Conservation (phyloP, 2,329 filamentous ascomycete genomes). For the Podosphaera aphanis region DNA sequence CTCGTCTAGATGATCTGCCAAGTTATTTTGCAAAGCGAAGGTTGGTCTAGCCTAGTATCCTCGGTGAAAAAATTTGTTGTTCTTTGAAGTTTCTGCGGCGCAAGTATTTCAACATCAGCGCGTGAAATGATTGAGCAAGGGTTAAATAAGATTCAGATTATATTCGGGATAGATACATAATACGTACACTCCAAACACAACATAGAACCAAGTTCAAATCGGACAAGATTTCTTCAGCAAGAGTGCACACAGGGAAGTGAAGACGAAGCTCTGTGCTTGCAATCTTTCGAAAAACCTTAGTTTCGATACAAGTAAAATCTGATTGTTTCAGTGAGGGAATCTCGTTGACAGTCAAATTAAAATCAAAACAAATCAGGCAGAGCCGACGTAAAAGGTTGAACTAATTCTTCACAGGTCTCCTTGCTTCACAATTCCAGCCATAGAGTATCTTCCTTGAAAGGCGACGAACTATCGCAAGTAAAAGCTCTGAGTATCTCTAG, state of each 20-base stretch:
- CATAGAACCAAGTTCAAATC: slow-evolving; percentile 15
- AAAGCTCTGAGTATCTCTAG: too few relatives aligned
- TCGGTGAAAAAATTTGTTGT: neutral
- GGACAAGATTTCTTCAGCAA: slow-evolving; percentile 14
- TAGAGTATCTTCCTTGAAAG: too few relatives aligned
- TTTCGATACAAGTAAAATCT: slow-evolving; percentile 11
- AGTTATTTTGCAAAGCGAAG: neutral
- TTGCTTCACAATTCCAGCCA: too few relatives aligned
- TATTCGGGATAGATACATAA: slow-evolving; percentile 17
- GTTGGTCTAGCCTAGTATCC: neutral
- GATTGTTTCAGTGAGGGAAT: slow-evolving; percentile 7
- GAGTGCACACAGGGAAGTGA: slow-evolving; percentile 19
- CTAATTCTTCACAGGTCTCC: neutral
- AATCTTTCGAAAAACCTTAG: slow-evolving; percentile 16
- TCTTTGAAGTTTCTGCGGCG: slow-evolving; percentile 14
- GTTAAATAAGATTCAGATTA: slow-evolving; percentile 9
- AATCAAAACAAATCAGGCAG: slow-evolving; percentile 8
- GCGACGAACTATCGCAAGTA: too few relatives aligned
- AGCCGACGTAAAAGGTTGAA: slow-evolving; percentile 7
- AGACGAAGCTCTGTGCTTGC: slow-evolving; percentile 45
- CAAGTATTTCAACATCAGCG: slow-evolving; percentile 14
- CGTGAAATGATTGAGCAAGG: slow-evolving; percentile 11
- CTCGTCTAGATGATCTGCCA: slow-evolving; percentile 5
- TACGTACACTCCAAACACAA: slow-evolving; percentile 18
- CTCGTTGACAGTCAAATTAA: slow-evolving; percentile 5